Evolutionary conservation across 306 rosid genomes (phyloP).

Genomic region (Dryas drummondii): DNA sequence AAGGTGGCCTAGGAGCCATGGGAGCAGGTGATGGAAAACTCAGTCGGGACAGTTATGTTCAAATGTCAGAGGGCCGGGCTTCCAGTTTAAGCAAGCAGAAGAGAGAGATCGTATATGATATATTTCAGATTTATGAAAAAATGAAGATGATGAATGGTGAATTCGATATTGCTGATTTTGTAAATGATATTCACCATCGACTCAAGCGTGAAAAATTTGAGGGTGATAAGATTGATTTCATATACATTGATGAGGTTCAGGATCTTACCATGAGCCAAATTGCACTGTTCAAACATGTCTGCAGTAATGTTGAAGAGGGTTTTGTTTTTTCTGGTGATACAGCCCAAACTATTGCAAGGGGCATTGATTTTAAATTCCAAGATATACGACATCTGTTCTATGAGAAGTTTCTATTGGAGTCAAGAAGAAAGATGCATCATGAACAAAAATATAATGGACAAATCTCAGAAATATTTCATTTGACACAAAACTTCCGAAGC

Average conservation of each 20-base stretch:
- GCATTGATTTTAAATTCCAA: conserved; percentile 70
- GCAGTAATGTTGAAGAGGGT: conserved; percentile 71
- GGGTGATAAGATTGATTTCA: conserved; percentile 56
- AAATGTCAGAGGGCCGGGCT: conserved; percentile 37
- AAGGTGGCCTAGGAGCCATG: conserved; percentile 47
- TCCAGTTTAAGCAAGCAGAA: conserved; percentile 38
- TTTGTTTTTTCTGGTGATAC: conserved; percentile 82
- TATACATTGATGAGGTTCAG: conserved; percentile 79
- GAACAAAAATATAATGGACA: conserved; percentile 37
- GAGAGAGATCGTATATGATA: conserved; percentile 49
- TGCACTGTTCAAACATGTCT: conserved; percentile 57
- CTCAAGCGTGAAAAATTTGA: conserved; percentile 35
- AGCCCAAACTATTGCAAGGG: conserved; percentile 75
- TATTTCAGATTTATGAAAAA: conserved; percentile 57
- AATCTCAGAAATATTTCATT: conserved; percentile 41
- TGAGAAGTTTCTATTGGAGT: conserved; percentile 47
- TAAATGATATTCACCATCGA: conserved; percentile 54
- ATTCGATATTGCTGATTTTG: conserved; percentile 71
- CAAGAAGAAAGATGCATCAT: conserved; percentile 9
- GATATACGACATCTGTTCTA: conserved; percentile 64
- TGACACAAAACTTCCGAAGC: conserved; percentile 67
- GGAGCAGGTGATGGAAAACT: conserved; percentile 43
- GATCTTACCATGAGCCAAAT: conserved; percentile 75
- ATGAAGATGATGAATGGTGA: conserved; percentile 57
- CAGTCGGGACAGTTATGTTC: conserved; percentile 42